Conservation (phyloP, 1,284 basidiomycete genomes). For the Lignosus rhinocerotis region DNA sequence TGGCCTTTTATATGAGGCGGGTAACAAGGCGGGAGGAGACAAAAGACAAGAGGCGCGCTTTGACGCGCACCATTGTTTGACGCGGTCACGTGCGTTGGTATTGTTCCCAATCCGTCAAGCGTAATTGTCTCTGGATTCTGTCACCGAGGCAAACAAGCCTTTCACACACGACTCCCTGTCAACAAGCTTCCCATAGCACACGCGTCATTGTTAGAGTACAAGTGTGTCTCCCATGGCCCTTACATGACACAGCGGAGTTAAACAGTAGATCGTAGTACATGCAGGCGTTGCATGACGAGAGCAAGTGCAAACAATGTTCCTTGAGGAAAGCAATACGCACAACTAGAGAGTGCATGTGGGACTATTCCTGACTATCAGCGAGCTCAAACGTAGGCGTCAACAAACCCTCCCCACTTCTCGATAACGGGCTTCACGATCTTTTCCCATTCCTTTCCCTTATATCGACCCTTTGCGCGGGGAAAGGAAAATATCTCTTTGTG, state of each 20-base stretch:
- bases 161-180: not conserved
- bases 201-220: not conserved
- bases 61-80: slow-evolving; percentile 13
- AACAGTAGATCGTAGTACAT: not conserved
- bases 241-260: not conserved
- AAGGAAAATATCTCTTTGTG: slow-evolving; percentile 82
- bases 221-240: not conserved
- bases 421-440: slow-evolving; percentile 70
- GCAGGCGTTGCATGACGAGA: not conserved
- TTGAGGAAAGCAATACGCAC: slow-evolving; percentile 1
- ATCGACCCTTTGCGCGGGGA: slow-evolving; percentile 49
- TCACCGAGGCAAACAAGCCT: not conserved
- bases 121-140: not conserved
- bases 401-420: slow-evolving; percentile 72
- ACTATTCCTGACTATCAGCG: not conserved
- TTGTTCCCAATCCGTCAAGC: slow-evolving; percentile 18
- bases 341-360: not conserved
- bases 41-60: slow-evolving; percentile 17
- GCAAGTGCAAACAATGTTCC: not conserved
- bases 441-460: slow-evolving; percentile 72
- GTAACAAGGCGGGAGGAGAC: slow-evolving; percentile 5
- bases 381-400: slow-evolving; percentile 33
- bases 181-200: not conserved
- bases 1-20: slow-evolving; percentile 8
- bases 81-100: slow-evolving; percentile 21